Percentiles rank a stretch among this genome's conserved stretches.
Evolutionary conservation across 2,329 filamentous ascomycete species (phyloP).

Genomic region (Ambrosiella xylebori): DNA sequence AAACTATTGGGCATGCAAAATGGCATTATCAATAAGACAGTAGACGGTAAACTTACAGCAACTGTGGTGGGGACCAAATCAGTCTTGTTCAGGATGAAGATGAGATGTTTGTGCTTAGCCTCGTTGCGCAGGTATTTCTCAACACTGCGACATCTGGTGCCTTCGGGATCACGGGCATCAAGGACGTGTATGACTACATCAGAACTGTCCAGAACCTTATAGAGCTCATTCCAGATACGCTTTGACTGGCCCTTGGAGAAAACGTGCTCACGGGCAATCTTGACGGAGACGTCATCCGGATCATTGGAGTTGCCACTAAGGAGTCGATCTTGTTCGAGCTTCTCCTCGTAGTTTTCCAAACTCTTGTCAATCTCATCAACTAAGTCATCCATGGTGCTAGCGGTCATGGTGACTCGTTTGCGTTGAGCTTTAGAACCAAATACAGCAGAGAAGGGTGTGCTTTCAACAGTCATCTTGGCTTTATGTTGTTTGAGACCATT

Average conservation of each 20-base stretch:
- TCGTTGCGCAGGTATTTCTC: constrained; percentile 84
- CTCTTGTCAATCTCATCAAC: constrained; percentile 64
- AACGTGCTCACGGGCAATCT: constrained; percentile 62
- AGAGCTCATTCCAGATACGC: constrained; percentile 90
- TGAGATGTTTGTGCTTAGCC: constrained; percentile 84
- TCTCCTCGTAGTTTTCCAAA: constrained; percentile 66
- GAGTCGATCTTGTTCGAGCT: constrained; percentile 60
- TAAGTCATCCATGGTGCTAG: constrained; percentile 65
- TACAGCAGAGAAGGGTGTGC: constrained; percentile 66
- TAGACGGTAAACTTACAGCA: constrained; percentile 55
- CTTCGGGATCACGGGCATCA: constrained; percentile 75
- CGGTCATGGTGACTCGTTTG: constrained; percentile 79
- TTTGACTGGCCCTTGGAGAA: constrained; percentile 93
- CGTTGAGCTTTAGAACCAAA: constrained; percentile 89
- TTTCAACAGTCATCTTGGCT: constrained; percentile 86
- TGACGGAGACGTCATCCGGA: constrained; percentile 29
- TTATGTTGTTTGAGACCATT: constrained; percentile 84
- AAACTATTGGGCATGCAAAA: constrained; percentile 41
- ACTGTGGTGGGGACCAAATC: constrained; percentile 84
- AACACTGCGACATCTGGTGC: constrained; percentile 60
- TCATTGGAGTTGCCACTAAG: constrained; percentile 52
- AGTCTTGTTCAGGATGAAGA: constrained; percentile 28
- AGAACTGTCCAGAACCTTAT: constrained; percentile 67
- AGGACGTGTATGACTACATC: constrained; percentile 93
- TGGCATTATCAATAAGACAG: not conserved